These are phyloP conservation scores for Termitomyces sp. DNA, from an alignment of 768 basidiomycete species.

Conservation along the genomic window DNA sequence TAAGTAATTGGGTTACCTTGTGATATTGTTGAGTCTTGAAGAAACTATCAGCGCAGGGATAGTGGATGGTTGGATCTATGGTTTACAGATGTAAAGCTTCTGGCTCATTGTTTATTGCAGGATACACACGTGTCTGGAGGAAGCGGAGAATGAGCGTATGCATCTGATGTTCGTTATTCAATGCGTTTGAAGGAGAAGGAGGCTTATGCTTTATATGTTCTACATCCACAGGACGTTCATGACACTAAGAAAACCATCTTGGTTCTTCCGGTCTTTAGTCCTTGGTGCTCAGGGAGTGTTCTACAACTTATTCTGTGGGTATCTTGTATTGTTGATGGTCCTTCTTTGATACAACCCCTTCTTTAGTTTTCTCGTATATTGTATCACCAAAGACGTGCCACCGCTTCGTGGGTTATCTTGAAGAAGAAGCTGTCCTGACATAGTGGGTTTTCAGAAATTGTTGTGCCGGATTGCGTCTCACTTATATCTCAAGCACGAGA, in stretches of 20 bases:
- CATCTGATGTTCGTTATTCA: conserved; percentile 68
- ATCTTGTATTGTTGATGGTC: conserved; percentile 14
- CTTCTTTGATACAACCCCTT: conserved; percentile 9
- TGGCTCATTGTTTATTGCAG: conserved; percentile 54
- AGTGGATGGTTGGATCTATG: conserved; percentile 41
- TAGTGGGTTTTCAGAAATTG: conserved; percentile 52
- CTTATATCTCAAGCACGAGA: conserved; percentile 50
- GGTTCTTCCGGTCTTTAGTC: conserved; percentile 78
- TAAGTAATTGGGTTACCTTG: conserved; percentile 26
- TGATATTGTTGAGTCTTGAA: conserved; percentile 3
- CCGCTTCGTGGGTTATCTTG: conserved; percentile 88
- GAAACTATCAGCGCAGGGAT: conserved; percentile 40
- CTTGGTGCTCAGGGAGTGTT: conserved; percentile 92
- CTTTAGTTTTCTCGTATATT: conserved; percentile 71
- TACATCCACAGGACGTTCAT: conserved; percentile 77
- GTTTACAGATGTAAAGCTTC: neutral
- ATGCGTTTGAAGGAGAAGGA: neutral
- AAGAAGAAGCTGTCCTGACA: conserved; percentile 93
- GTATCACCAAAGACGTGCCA: conserved; percentile 75
- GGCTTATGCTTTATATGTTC: neutral
- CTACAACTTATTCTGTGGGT: conserved; percentile 83
- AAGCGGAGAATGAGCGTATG: conserved; percentile 98
- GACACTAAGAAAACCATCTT: conserved; percentile 79
- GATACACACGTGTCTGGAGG: conserved; percentile 92
- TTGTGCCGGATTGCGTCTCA: conserved; percentile 8